Conservation (phyloP, 371 early-diverging fungal genomes). For the Batkoa obscura region DNA sequence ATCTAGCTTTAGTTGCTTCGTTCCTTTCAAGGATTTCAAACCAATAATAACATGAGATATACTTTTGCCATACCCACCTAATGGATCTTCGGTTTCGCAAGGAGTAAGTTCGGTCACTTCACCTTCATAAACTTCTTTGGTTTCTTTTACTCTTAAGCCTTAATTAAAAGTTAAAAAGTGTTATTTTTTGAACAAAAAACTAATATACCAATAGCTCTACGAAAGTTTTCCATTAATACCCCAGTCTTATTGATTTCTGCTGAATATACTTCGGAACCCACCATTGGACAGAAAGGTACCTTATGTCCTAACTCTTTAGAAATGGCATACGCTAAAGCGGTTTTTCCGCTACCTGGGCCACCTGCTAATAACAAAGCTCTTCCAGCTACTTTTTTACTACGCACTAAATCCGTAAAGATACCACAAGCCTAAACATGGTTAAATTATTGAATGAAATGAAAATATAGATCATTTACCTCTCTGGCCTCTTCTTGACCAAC, state of each 20-base stretch:
- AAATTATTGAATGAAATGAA: not conserved
- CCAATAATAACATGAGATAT: constrained; percentile 90
- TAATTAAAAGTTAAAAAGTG: constrained; percentile 1
- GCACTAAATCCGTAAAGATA: constrained; percentile 83
- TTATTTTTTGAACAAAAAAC: not conserved
- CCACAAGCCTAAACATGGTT: constrained; percentile 45
- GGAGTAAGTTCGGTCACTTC: constrained; percentile 96
- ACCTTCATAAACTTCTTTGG: constrained; percentile 97
- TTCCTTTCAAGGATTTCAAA: constrained; percentile 95
- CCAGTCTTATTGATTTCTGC: constrained; percentile 97
- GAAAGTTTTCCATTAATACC: constrained; percentile 95
- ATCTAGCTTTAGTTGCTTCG: constrained; percentile 88
- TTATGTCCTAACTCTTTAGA: constrained; percentile 91
- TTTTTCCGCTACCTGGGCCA: constrained; percentile 93
- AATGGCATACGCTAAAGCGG: constrained; percentile 81
- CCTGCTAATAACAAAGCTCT: constrained; percentile 92
- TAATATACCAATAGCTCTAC: constrained; percentile 72
- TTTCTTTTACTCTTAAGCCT: constrained; percentile 91
- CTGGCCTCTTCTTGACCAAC: constrained; percentile 93
- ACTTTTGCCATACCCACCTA: constrained; percentile 83
- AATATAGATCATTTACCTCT: constrained; percentile 39
- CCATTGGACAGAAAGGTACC: constrained; percentile 97
- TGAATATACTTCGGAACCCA: constrained; percentile 94
- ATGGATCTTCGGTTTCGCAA: constrained; percentile 86
- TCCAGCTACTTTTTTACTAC: constrained; percentile 91